Evolutionary conservation across 345 rosid species (phyloP).

Genomic region (Populus davidiana): DNA sequence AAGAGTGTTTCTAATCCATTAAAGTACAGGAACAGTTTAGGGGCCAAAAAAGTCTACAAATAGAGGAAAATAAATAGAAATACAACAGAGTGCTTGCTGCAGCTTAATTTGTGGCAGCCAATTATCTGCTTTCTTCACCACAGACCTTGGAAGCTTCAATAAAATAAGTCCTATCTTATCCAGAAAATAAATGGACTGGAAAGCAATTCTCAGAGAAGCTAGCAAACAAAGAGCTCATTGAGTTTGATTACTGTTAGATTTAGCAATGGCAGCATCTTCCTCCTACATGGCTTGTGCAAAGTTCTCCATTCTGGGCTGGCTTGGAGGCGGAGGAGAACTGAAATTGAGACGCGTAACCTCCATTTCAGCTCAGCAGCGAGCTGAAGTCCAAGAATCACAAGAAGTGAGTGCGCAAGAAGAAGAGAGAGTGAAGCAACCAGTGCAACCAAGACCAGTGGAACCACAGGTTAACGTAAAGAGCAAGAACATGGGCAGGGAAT

Average conservation of each 20-base stretch:
- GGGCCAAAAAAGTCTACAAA: not conserved
- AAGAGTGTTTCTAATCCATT: not conserved
- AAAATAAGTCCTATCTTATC: conserved; percentile 27
- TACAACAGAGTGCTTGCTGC: not conserved
- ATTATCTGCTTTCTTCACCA: conserved; percentile 4
- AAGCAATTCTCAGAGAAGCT: not conserved
- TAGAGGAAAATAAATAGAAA: not conserved
- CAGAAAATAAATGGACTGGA: conserved; percentile 23
- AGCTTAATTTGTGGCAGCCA: not conserved
- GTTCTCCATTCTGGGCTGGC: conserved; percentile 42
- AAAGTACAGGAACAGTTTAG: not conserved
- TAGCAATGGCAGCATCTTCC: conserved; percentile 44
- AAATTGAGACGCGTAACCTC: conserved; percentile 16
- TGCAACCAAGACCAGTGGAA: conserved; percentile 75
- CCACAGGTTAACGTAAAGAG: conserved; percentile 70
- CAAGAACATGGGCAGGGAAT: conserved; percentile 62
- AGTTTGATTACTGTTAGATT: not conserved
- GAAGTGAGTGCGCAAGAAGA: conserved; percentile 16
- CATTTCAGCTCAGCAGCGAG: conserved; percentile 47
- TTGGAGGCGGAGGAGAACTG: conserved; percentile 16
- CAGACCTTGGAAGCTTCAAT: not conserved
- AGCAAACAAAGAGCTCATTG: not conserved
- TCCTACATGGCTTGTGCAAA: conserved; percentile 49
- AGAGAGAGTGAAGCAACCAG: conserved; percentile 35
- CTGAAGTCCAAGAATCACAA: conserved; percentile 37